These are phyloP conservation scores for Thraustochytrium sp. DNA, from an alignment of 352 stramenopile genomes.

Conservation along the genomic window DNA sequence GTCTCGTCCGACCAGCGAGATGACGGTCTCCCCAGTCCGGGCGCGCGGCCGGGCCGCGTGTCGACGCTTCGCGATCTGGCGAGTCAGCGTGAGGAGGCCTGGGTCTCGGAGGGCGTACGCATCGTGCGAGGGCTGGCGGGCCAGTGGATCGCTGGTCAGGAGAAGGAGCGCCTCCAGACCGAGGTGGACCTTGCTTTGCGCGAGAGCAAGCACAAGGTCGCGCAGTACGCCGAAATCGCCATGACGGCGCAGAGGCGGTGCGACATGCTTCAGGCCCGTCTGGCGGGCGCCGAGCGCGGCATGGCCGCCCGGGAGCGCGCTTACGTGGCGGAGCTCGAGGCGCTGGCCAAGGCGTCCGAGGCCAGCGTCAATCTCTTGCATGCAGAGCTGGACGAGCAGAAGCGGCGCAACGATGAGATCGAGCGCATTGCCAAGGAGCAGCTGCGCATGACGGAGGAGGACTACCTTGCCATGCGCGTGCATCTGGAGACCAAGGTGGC, in stretches of 20 bases:
- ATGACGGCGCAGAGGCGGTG: neutral
- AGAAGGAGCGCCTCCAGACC: neutral
- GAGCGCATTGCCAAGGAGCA: neutral
- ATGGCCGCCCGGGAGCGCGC: neutral
- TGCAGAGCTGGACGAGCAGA: slow-evolving; percentile 1
- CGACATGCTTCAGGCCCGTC: neutral
- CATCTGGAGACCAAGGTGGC: neutral
- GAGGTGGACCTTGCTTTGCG: neutral
- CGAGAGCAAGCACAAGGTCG: neutral
- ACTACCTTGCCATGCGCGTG: slow-evolving; percentile 2
- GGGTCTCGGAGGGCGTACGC: neutral
- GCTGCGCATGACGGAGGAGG: slow-evolving; percentile 13
- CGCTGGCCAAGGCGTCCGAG: neutral
- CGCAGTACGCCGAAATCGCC: neutral
- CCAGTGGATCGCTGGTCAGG: slow-evolving; percentile 13
- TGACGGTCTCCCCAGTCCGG: too few relatives aligned
- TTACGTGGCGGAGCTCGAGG: neutral
- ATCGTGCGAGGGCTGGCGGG: neutral
- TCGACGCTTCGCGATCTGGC: neutral
- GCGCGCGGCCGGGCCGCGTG: too few relatives aligned
- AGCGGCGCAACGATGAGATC: neutral
- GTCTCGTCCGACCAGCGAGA: too few relatives aligned
- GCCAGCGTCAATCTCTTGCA: neutral
- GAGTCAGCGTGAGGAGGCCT: neutral
- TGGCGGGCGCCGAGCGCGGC: neutral